Percentiles rank a stretch among this genome's conserved stretches.
These are phyloP conservation scores for Penicillium subrubescens DNA, from an alignment of 495 filamentous ascomycete genomes.

Conservation along the genomic window DNA sequence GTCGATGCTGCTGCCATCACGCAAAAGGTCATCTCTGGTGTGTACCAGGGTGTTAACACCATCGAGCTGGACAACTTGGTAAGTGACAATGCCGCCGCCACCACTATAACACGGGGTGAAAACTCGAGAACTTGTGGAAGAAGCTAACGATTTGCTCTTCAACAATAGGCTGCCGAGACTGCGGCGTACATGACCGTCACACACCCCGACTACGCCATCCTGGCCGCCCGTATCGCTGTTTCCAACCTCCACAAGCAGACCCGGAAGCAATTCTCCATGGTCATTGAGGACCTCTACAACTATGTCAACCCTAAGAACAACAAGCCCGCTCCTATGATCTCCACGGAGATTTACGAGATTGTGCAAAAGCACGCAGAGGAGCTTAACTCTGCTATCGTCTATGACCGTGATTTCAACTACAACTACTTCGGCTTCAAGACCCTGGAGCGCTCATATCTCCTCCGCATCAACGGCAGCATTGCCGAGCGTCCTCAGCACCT, in stretches of 20 bases:
- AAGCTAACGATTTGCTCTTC: not conserved
- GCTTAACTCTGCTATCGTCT: conserved; percentile 97
- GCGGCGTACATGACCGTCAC: conserved; percentile 99
- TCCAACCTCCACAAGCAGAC: conserved; percentile 99
- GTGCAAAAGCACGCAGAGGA: conserved; percentile 96
- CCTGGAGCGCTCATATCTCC: conserved; percentile 92
- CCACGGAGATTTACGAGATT: conserved; percentile 80
- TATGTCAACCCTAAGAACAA: conserved; percentile 95
- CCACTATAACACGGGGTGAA: conserved; percentile 5
- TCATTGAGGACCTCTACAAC: conserved; percentile 90
- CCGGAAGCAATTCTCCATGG: conserved; percentile 97
- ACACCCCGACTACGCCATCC: conserved; percentile 98
- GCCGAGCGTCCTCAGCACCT: conserved; percentile 97
- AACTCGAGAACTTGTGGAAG: not conserved
- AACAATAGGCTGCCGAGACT: conserved; percentile 86
- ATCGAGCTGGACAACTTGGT: conserved; percentile 96
- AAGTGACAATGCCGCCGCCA: conserved; percentile 36
- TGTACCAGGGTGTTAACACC: conserved; percentile 97
- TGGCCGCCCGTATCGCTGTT: conserved; percentile 96
- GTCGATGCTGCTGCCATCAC: conserved; percentile 98
- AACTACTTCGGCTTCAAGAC: conserved; percentile 99
- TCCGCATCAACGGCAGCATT: conserved; percentile 89
- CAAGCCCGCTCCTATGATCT: conserved; percentile 88
- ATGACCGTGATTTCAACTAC: conserved; percentile 99
- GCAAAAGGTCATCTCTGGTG: conserved; percentile 98